Evolutionary conservation across 2,329 filamentous ascomycete species (phyloP), one percentile per base, ranked within the genome.

Genomic region (Colletotrichum tofieldiae): DNA sequence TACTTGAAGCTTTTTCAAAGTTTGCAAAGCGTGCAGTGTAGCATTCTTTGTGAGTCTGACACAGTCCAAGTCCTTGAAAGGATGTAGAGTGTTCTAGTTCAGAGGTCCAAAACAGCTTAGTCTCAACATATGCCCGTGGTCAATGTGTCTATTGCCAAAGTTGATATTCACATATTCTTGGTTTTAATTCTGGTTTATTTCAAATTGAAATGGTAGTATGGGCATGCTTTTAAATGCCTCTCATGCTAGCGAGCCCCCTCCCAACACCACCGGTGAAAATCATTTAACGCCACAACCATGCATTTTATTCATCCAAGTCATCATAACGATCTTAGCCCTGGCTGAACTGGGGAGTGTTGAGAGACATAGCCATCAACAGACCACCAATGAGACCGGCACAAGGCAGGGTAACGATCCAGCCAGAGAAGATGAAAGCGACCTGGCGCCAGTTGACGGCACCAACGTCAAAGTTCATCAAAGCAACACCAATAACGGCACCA

Each of bases 401-500:
- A 23, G 76, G 76, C 2, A 78, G 61, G 2, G 75, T 78, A 12
- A 78, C 55, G 51, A 78, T 55, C 78, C 78, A 79, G 5, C 77
- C 77, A 12, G 69, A 67, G 60, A 76, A 78, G 56, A 79, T 77
- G 56, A 68, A 76, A n/a, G 59, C 74, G n/a, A 79, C 62, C 71
- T 76, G 74, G 45, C 73, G 67, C 77, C 76, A 78, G 72, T 79
- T 79, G 23, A 77, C 75, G 8, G 77, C 74, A 12, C 73, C 65
- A 20, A 74, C 58, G 56, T 76, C 75, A 1, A 75, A 64, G 64
- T 77, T 78, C 66, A 75, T 75, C 65, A 79, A 49, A 8, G 73
- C 75, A 12, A 79, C 77, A 16, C 78, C 78, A 8, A 77, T 63
- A 3, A 75, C 75, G 23, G 75, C 69, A 14, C 78, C 78, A 18